Percentiles rank a stretch among this genome's conserved stretches.
Conservation (phyloP, 257 asterid species). For the Solanum acaule region DNA sequence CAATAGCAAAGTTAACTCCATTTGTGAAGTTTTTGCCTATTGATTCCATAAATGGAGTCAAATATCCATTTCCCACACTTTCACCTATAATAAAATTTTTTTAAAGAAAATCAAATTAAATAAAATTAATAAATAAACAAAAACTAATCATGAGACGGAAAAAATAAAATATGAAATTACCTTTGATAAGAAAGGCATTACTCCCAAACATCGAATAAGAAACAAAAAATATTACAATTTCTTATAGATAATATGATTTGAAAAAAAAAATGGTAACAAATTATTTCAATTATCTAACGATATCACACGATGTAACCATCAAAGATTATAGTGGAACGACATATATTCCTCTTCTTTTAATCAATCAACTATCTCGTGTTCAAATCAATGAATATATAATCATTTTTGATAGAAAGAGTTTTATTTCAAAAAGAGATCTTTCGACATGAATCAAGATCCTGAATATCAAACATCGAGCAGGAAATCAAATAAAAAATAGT, state of each 20-base stretch:
- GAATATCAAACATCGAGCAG: rapidly evolving
- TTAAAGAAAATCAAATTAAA: neutral
- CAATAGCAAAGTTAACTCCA: slow-evolving; percentile 40
- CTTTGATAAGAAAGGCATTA: neutral
- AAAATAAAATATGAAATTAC: neutral
- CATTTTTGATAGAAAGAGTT: neutral
- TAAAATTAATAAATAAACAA: neutral
- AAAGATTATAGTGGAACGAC: neutral
- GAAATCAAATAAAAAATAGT: too few relatives aligned
- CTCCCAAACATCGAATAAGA: too few relatives aligned
- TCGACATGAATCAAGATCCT: rapidly evolving
- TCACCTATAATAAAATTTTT: slow-evolving; percentile 20
- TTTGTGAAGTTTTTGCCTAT: slow-evolving; percentile 22
- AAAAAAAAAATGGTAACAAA: too few relatives aligned
- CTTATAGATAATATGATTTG: too few relatives aligned
- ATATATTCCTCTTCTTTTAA: too few relatives aligned
- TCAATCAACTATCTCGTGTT: neutral
- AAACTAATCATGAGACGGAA: neutral
- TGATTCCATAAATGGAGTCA: slow-evolving; percentile 40
- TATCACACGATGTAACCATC: neutral
- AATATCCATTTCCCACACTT: slow-evolving; percentile 20
- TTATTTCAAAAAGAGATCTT: neutral
- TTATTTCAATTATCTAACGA: neutral
- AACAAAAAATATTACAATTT: neutral
- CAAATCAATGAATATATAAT: neutral